Conservation (phyloP, 2,329 filamentous ascomycete species). For the Alternaria consortialis region DNA sequence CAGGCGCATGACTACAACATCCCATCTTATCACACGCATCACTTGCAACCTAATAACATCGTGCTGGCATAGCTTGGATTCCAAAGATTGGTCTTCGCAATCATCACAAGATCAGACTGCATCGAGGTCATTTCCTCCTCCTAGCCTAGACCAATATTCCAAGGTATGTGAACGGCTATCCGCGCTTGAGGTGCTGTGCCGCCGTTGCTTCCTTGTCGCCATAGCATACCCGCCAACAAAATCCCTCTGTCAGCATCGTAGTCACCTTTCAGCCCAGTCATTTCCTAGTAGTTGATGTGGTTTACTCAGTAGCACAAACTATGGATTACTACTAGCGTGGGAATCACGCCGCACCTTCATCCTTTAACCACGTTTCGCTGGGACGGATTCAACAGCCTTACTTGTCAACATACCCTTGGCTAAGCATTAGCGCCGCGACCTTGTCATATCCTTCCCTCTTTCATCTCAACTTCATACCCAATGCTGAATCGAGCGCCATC, state of each 20-base stretch:
- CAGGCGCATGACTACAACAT: constrained; percentile 22
- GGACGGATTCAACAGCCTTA: background rate
- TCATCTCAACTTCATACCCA: background rate
- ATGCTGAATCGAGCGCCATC: background rate
- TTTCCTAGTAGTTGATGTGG: background rate
- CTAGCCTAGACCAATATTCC: background rate
- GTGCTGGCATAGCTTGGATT: constrained; percentile 1
- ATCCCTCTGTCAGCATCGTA: background rate
- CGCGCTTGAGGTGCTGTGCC: background rate
- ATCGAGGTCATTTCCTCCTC: background rate
- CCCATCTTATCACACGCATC: constrained; percentile 33
- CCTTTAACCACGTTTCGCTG: background rate
- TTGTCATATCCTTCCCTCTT: background rate
- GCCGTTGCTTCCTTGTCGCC: background rate
- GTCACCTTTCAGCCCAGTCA: background rate
- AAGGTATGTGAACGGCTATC: constrained; percentile 14
- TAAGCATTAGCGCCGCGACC: background rate
- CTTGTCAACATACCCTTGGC: background rate
- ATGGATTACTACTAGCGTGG: constrained; percentile 1
- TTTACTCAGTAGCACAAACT: background rate
- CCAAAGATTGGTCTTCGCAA: background rate
- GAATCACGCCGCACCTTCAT: background rate
- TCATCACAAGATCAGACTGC: constrained; percentile 7
- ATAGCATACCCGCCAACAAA: background rate
- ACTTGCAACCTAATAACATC: constrained; percentile 21